Base-by-base conservation (phyloP, 164 flowering plant genomes). In the Sedum album region DNA sequence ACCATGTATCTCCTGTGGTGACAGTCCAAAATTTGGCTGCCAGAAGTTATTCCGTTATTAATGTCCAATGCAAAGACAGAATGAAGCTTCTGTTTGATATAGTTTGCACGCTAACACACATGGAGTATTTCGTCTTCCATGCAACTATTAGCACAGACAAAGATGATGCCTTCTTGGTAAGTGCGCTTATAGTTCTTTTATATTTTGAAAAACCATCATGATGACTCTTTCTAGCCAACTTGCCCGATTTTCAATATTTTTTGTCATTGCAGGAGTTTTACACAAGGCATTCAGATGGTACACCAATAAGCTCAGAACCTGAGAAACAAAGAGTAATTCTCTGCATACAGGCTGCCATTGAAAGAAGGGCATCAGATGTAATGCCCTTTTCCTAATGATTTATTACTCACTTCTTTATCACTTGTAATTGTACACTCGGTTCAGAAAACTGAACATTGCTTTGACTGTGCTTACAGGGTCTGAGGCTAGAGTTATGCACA, bases 331-430 rank as follows among this genome's bases (percentile, higher is more conserved):
- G 96, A 0, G 88, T 90, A 31, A 81, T 87, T 66, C 91, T 80
- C 48, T 90, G 96, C 70, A 48, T 90, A 57, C 77, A 83, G 76
- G 91, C 96, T 64, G 86, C 94, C 9, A 82, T 87, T 28, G 80
- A 85, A 66, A 86, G 94, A 73, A 85, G 96, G 67, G 85, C 84
- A 64, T 85, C 89, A n/a, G 80, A 86, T 92, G 96, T 90, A 78
- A 49, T 26, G 8, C 10, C 21, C 36, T 21, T 11, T 1, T 44
- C 11, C 48, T 39, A 10, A 8, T 39, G 13, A 10, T 39, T 39
- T 39, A 14, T 8, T 14, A 44, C 15, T 44, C n/a, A 44, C 15
- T 14, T 44, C 20, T 44, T 44, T 44, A 7, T 44, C 15, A 17
- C 48, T 44, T 44, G 0, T 11, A 13, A 17, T 44, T 11, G 11